These are phyloP conservation scores for Phanerochaete carnosa DNA, from an alignment of 768 basidiomycete genomes.

Conservation along the genomic window DNA sequence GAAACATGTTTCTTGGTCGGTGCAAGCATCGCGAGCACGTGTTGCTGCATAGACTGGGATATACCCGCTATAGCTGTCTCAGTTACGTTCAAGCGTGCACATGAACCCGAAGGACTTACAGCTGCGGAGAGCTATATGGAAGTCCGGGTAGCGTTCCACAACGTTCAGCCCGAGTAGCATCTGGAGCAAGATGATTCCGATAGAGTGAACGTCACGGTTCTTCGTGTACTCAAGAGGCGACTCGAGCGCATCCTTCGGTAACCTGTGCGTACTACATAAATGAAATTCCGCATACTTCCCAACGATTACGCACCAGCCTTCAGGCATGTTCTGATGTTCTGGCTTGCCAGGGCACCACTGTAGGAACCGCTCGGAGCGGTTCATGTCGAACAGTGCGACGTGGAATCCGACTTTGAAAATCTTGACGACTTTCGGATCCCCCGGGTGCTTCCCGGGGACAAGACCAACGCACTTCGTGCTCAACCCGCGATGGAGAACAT, in stretches of 20 bases:
- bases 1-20: constrained; percentile 55
- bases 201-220: constrained; percentile 78
- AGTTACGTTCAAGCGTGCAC: background rate
- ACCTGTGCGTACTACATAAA: constrained; percentile 37
- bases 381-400: constrained; percentile 71
- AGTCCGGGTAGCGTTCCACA: constrained; percentile 45
- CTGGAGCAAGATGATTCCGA: constrained; percentile 77
- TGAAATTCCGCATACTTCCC: background rate
- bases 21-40: constrained; percentile 58
- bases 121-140: constrained; percentile 53
- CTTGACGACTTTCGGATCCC: constrained; percentile 66
- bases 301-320: constrained; percentile 45
- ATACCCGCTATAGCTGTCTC: constrained; percentile 40
- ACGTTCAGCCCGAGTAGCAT: constrained; percentile 83
- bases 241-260: constrained; percentile 75
- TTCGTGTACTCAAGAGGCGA: constrained; percentile 77
- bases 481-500: constrained; percentile 71
- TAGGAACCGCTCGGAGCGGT: constrained; percentile 78
- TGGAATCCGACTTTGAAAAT: constrained; percentile 71
- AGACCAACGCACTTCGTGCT: constrained; percentile 60
- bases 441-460: constrained; percentile 43
- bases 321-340: constrained; percentile 31
- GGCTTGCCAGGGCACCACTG: constrained; percentile 8
- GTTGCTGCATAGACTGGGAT: constrained; percentile 47
- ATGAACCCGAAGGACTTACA: constrained; percentile 35